A percentile compares a stretch with the other conserved stretches of the same genome.
Evolutionary conservation across 768 basidiomycete species (phyloP).

Genomic region (Podaxis sp.): DNA sequence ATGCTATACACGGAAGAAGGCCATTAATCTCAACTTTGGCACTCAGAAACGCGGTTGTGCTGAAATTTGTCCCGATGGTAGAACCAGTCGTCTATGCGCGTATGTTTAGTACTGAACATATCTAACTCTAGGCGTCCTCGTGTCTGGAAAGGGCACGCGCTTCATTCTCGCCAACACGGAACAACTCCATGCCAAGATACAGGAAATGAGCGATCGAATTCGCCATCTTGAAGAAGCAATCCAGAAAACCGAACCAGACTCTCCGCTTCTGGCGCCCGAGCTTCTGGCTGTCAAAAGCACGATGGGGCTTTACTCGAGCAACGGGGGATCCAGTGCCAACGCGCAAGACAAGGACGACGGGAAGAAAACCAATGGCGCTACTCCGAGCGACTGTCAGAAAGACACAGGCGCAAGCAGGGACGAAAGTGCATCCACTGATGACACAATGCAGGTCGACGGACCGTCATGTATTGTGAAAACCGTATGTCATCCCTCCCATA

Average conservation of each 20-base stretch:
- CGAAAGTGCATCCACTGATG: conserved; percentile 32
- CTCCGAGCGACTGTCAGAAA: conserved; percentile 12
- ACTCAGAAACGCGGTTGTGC: conserved; percentile 61
- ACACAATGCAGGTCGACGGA: conserved; percentile 24
- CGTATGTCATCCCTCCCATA: conserved; percentile 14
- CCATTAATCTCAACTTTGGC: conserved; percentile 14
- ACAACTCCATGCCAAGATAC: conserved; percentile 62
- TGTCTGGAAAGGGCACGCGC: conserved; percentile 65
- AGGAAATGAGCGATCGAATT: conserved; percentile 67
- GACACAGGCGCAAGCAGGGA: conserved; percentile 21
- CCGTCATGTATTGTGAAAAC: conserved; percentile 7
- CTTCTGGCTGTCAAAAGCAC: conserved; percentile 58
- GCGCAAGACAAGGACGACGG: conserved; percentile 5
- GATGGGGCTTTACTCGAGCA: conserved; percentile 45
- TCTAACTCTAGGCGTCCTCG: conserved; percentile 49
- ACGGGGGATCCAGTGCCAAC: conserved; percentile 1
- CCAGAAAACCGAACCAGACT: conserved; percentile 31
- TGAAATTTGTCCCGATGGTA: conserved; percentile 67
- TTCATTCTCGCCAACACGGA: conserved; percentile 70
- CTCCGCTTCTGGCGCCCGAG: conserved; percentile 51
- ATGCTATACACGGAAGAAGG: conserved; percentile 2
- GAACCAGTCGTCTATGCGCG: conserved; percentile 12
- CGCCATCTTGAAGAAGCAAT: conserved; percentile 61
- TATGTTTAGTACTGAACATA: neutral
- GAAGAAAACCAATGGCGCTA: neutral